These are phyloP conservation scores for Candida boleticola DNA, from an alignment of 805 yeast genomes.

Conservation along the genomic window DNA sequence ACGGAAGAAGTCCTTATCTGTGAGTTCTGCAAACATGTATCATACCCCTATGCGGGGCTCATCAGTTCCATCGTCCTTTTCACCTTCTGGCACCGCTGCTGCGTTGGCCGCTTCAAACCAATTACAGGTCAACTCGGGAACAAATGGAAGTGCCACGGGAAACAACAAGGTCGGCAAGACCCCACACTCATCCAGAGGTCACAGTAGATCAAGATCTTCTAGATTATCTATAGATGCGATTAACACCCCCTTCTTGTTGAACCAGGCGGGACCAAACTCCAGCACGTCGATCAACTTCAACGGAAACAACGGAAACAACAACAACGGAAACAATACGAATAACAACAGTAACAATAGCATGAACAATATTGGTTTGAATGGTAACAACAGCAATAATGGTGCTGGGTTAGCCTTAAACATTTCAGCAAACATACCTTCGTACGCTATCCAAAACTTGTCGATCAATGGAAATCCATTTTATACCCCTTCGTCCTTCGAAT, in stretches of 20 bases:
- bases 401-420: constrained; percentile 5
- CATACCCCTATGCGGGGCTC: constrained; percentile 35
- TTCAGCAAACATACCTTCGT: constrained; percentile 2
- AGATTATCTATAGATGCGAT: constrained; percentile 37
- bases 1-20: constrained; percentile 33
- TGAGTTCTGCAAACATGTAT: constrained; percentile 24
- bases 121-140: constrained; percentile 1
- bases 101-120: constrained; percentile 3
- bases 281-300: constrained; percentile 1
- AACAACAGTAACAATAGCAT: background rate
- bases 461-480: constrained; percentile 28
- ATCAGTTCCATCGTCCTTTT: constrained; percentile 1
- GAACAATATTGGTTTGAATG: too few species aligned
- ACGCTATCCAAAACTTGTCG: background rate
- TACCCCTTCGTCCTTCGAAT: constrained; percentile 23
- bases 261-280: constrained; percentile 7
- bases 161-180: constrained; percentile 33
- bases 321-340: background rate
- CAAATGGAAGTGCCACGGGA: constrained; percentile 4
- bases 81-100: constrained; percentile 4
- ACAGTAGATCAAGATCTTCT: constrained; percentile 38
- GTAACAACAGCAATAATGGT: background rate
- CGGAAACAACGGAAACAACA: background rate
- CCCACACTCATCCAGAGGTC: constrained; percentile 32
- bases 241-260: constrained; percentile 14